phyloP scores from a whole-genome alignment of 192 early-diverging fungal species.

The Coemansia sp. region DNA sequence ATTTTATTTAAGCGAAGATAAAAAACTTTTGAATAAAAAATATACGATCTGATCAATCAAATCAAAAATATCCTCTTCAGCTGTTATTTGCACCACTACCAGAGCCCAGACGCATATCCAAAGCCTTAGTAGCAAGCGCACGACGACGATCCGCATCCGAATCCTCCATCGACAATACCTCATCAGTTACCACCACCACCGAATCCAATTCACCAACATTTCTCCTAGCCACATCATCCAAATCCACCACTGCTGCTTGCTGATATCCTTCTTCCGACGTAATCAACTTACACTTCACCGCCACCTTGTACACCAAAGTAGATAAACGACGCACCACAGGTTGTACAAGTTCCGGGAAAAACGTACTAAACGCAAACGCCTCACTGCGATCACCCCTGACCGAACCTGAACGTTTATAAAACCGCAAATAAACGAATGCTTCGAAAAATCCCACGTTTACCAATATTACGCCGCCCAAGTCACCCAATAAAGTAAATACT shows the following conservation, averaged over 20 bases:
- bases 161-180: constrained; percentile 1
- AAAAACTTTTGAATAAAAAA: no score
- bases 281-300: constrained; percentile 30
- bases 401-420: constrained; percentile 78
- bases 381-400: constrained; percentile 86
- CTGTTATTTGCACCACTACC: background rate
- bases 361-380: constrained; percentile 84
- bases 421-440: constrained; percentile 83
- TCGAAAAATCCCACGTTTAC: constrained; percentile 71
- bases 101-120: constrained; percentile 35
- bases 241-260: constrained; percentile 15
- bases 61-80: no score
- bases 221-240: background rate
- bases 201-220: no score
- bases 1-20: no score
- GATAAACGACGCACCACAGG: constrained; percentile 31
- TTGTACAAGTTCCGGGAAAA: constrained; percentile 75
- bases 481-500: constrained; percentile 26
- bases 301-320: constrained; percentile 18
- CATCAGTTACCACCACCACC: background rate
- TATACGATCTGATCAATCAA: no score
- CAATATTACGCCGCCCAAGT: constrained; percentile 60
- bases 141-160: constrained; percentile 41
- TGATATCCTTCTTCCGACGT: constrained; percentile 47
- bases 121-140: constrained; percentile 43